Evolutionary conservation across 108 stramenopile genomes (phyloP).

Genomic region (Nannochloropsis gaditana): DNA sequence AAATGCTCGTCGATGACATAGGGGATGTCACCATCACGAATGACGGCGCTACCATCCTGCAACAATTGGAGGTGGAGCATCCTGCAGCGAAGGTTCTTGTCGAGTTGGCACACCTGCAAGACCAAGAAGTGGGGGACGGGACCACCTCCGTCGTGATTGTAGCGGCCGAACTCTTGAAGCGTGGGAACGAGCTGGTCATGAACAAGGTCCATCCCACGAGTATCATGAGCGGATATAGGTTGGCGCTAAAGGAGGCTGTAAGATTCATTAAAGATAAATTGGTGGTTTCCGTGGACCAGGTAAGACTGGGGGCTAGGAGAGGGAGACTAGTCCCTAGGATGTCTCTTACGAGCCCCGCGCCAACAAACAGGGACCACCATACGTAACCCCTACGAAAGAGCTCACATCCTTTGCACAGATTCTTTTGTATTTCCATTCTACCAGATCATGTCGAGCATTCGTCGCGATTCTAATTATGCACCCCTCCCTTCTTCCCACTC

Average conservation of each 20-base stretch:
- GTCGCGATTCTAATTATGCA: background rate
- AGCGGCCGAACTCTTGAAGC: slow-evolving; percentile 86
- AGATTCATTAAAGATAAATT: slow-evolving; percentile 86
- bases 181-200: slow-evolving; percentile 91
- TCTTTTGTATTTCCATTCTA: too few relatives aligned
- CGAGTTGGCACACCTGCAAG: slow-evolving; percentile 95
- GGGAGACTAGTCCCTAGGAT: too few relatives aligned
- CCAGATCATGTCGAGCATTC: too few relatives aligned
- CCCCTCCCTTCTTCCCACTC: background rate
- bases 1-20: slow-evolving; percentile 83
- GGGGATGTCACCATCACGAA: slow-evolving; percentile 99
- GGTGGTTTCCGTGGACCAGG: slow-evolving; percentile 69
- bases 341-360: too few relatives aligned
- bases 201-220: slow-evolving; percentile 92
- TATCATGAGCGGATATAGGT: slow-evolving; percentile 89
- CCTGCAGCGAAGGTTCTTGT: slow-evolving; percentile 98
- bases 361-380: too few relatives aligned
- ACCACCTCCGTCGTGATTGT: slow-evolving; percentile 96
- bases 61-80: slow-evolving; percentile 96
- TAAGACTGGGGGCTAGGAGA: slow-evolving; percentile 41
- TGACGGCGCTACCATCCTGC: slow-evolving; percentile 97
- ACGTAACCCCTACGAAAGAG: too few relatives aligned
- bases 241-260: slow-evolving; percentile 92
- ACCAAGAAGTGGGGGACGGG: slow-evolving; percentile 98
- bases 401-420: too few relatives aligned